Evolutionary conservation across 116 monocot species (phyloP).

Genomic region (Papilionanthe hybrid): DNA sequence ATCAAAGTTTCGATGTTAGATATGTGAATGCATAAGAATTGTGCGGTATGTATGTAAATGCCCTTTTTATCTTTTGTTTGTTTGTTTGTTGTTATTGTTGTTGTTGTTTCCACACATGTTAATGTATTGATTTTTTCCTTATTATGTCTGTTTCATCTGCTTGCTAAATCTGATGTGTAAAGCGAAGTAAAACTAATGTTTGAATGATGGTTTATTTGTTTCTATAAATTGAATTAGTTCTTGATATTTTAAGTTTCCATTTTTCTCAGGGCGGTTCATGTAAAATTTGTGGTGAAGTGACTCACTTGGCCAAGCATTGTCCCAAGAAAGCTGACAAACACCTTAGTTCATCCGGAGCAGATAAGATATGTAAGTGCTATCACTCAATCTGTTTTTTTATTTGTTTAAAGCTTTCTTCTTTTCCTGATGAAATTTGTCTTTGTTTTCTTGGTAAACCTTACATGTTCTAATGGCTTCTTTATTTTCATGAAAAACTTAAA

Average conservation of each 20-base stretch:
- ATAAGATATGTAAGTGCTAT: conserved; percentile 34
- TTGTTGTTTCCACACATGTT: not conserved
- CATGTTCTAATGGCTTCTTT: not conserved
- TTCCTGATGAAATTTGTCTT: not conserved
- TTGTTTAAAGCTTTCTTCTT: not conserved
- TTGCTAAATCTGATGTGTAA: not conserved
- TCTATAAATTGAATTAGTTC: not conserved
- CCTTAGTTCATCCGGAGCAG: conserved; percentile 18
- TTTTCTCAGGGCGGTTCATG: conserved; percentile 73
- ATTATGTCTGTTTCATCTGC: not conserved
- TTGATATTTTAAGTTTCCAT: not conserved
- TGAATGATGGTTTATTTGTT: not conserved
- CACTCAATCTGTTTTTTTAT: not conserved
- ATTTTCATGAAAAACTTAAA: too few relatives aligned
- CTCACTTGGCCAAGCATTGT: conserved; percentile 92
- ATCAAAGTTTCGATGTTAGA: too few relatives aligned
- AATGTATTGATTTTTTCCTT: not conserved
- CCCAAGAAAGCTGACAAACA: conserved; percentile 60
- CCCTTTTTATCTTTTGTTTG: not conserved
- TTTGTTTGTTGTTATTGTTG: too few relatives aligned
- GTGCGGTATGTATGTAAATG: too few relatives aligned
- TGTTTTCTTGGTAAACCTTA: not conserved
- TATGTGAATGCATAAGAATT: too few relatives aligned
- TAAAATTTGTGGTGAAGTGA: conserved; percentile 81
- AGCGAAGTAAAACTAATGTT: not conserved